These are phyloP conservation scores for Arachnopeziza araneosa DNA, from an alignment of 2,329 filamentous ascomycete genomes.

Conservation along the genomic window DNA sequence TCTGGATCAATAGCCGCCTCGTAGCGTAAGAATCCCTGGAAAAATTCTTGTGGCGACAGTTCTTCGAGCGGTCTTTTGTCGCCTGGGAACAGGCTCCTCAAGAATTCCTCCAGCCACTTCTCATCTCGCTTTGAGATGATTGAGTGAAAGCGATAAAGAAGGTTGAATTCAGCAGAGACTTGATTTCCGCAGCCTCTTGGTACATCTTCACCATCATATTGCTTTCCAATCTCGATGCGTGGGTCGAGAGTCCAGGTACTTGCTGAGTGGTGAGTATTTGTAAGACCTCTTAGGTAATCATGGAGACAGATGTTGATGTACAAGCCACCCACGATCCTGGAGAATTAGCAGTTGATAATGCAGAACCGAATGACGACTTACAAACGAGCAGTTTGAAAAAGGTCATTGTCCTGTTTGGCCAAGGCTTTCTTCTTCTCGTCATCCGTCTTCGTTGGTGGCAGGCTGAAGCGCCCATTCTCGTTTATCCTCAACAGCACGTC, in stretches of 20 bases:
- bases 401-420: constrained; percentile 51
- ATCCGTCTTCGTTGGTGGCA: constrained; percentile 37
- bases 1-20: no score
- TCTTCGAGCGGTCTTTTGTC: no score
- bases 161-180: no score
- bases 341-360: background rate
- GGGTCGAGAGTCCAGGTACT: no score
- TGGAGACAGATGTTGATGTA: constrained; percentile 74
- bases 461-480: constrained; percentile 69
- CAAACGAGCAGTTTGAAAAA: constrained; percentile 71
- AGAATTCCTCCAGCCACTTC: no score
- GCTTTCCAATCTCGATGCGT: background rate
- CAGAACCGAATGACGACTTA: background rate
- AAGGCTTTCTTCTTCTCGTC: constrained; percentile 35
- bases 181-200: no score
- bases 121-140: background rate
- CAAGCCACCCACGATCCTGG: constrained; percentile 56
- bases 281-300: constrained; percentile 66
- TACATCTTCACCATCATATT: no score
- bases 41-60: no score
- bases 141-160: background rate
- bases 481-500: constrained; percentile 75
- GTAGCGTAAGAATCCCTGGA: no score
- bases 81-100: no score
- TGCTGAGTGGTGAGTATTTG: no score